A percentile compares a stretch with the other conserved stretches of the same genome.
Evolutionary conservation across 2,329 filamentous ascomycete species (phyloP).

Genomic region (Zalaria obscura): DNA sequence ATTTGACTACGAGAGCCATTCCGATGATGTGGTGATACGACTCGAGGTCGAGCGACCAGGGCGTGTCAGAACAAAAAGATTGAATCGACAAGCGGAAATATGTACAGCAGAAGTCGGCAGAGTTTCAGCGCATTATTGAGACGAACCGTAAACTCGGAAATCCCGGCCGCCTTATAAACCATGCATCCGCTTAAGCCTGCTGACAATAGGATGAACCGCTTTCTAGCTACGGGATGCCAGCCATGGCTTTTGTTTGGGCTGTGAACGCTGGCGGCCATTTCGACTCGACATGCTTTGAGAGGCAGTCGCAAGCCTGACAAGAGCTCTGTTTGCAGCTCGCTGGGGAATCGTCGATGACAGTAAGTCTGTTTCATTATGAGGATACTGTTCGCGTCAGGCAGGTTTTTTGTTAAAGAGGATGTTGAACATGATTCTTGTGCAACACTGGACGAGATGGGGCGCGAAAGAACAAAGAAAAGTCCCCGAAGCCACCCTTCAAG

Average conservation of each 20-base stretch:
- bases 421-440: too few relatives aligned
- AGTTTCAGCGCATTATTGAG: neutral
- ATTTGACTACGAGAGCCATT: conserved; percentile 15
- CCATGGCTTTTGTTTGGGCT: neutral
- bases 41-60: neutral
- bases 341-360: too few relatives aligned
- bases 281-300: neutral
- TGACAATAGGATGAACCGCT: neutral
- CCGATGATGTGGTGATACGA: neutral
- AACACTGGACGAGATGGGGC: too few relatives aligned
- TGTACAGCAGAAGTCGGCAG: neutral
- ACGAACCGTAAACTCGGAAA: neutral
- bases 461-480: too few relatives aligned
- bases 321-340: too few relatives aligned
- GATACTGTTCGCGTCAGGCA: too few relatives aligned
- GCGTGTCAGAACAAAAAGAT: neutral
- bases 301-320: too few relatives aligned
- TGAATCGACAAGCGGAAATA: neutral
- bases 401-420: too few relatives aligned
- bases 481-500: too few relatives aligned
- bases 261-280: neutral
- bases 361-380: too few relatives aligned
- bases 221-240: neutral
- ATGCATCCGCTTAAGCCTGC: neutral
- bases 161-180: neutral